Evolutionary conservation across 352 stramenopile species (phyloP), one percentile per base, ranked within the genome.

Genomic region (Phytophthora cactorum): DNA sequence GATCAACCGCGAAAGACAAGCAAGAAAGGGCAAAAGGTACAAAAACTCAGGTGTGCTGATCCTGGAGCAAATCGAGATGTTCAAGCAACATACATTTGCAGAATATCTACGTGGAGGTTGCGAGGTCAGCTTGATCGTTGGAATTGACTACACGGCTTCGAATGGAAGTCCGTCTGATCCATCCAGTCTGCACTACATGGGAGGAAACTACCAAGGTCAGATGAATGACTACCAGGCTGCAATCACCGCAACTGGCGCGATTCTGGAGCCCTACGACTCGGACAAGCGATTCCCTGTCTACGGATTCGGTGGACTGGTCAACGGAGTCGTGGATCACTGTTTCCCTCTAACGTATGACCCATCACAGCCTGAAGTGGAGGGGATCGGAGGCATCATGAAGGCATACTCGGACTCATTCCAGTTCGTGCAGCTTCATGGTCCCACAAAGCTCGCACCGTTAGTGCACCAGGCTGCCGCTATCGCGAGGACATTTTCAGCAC

Each of bases 91-190:
- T 45, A 93, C 84, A 4, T 93, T 93, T 49, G 82, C 81, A 11
- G 84, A 93, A 60, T 93, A 77, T 58, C 59, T 93, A 9, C 82
- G 82, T 11, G 84, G 84, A 14, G 84, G 84, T 7, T 90, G 79
- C 15, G 82, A 93, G 63, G 75, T 93, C 50, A 93, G 88, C 44
- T 61, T 96, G 34, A 87, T 96, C 11, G 69, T 92, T 36, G 89
- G 85, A 7, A 88, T 96, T 50, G 89, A 96, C 59, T 95, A 90
- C 68, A 93, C 84, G n/a, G 84, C 78, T 4, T 92, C 79, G 1
- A 91, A 90, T 58, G 79, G 82, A 41, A 68, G 71, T 0, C 74
- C 76, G 6, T 77, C 58, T 1, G 72, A 90, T 32, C 79, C 81
- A 3, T 56, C 44, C 6, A 89, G 79, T 70, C 45, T 93, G 17